Percentiles rank a stretch among this genome's conserved stretches.
Evolutionary conservation across 2,329 filamentous ascomycete genomes (phyloP).

Genomic region (Fusarium napiforme): DNA sequence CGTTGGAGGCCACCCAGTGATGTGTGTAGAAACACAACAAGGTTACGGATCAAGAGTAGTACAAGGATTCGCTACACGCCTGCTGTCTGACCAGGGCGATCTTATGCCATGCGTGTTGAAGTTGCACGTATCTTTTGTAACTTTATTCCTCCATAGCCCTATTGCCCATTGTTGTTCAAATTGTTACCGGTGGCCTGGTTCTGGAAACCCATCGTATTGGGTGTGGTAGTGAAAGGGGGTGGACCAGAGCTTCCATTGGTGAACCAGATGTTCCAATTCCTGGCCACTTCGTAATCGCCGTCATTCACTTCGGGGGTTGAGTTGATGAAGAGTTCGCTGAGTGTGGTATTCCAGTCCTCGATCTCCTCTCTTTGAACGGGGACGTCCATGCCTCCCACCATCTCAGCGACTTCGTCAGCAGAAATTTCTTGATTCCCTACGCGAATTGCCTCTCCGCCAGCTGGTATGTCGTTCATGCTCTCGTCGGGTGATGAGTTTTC

Average conservation of each 20-base stretch:
- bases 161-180: neutral
- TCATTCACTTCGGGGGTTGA: constrained; percentile 4
- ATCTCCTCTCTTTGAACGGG: constrained; percentile 4
- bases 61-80: neutral
- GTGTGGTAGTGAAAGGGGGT: neutral
- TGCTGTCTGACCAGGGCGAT: neutral
- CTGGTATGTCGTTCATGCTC: neutral
- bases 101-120: neutral
- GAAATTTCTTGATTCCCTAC: neutral
- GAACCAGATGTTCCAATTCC: constrained; percentile 7
- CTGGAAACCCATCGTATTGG: neutral
- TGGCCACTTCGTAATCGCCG: neutral
- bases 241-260: neutral
- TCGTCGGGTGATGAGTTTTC: neutral
- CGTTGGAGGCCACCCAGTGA: neutral
- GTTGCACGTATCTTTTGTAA: neutral
- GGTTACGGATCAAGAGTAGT: neutral
- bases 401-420: neutral
- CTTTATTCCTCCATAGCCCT: neutral
- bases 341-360: constrained; percentile 12
- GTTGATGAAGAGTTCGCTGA: constrained; percentile 6
- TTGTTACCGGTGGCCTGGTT: neutral
- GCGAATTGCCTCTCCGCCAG: neutral
- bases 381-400: neutral
- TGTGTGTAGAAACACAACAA: neutral